Evolutionary conservation across 495 filamentous ascomycete genomes (phyloP), one percentile per base, ranked within the genome.

Genomic region (Talaromyces borbonicus): DNA sequence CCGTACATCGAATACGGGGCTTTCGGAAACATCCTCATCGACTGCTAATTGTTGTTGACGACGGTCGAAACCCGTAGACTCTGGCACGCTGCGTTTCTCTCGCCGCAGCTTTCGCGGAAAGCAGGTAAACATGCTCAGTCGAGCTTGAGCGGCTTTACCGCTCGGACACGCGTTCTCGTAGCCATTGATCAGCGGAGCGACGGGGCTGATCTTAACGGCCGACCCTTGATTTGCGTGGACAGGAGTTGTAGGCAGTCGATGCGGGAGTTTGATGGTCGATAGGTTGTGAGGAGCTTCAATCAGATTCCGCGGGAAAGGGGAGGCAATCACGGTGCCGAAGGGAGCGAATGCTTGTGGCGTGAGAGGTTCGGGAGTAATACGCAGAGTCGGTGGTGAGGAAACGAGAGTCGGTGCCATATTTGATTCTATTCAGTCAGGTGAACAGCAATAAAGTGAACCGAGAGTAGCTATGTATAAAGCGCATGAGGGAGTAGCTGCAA

Each of bases 51-150:
- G 30, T 27, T 40, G 38, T 24, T 55, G 38, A 25, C 42, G 19
- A 23, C 31, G 14, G 22, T 29, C 18, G 24, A 2, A 26, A 22
- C 20, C 35, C 19, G 19, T 8, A 7, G 35, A 11, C 5, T 20
- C 16, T 11, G 19, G 35, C 0, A 9, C 35, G 22, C 35, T 38
- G 8, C 22, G 35, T 19, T 26, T 49, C 35, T 57, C 50, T 1
- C 53, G 47, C 16, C 68, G 63, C 30, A 79, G 60, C 9, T 60
- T 47, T 22, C 89, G 75, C 11, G 88, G 85, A 23, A 81, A 80
- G 62, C 88, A 96, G 49, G 84, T 75, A 61, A 98, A 97, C 77
- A 98, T 84, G 65, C 79, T 94, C 73, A 90, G 82, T 20, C 79
- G 72, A 19, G 84, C 71, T 7, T 65, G 62, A 7, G 75, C 74